These are phyloP conservation scores for Paracamarosporium sp. DNA, from an alignment of 2,329 filamentous ascomycete species.

Conservation along the genomic window DNA sequence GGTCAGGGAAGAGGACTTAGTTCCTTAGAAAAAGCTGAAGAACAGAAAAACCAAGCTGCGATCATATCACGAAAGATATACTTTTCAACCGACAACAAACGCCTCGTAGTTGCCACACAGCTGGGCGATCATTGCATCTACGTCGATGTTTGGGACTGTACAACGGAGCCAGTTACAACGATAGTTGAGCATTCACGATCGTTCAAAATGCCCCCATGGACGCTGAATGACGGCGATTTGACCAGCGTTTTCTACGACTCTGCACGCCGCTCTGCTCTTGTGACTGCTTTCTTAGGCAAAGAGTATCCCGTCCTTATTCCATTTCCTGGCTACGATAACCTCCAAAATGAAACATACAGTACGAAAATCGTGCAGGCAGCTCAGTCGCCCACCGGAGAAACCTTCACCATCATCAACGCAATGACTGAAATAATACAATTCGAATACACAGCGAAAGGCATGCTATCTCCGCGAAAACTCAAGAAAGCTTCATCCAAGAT, in stretches of 20 bases:
- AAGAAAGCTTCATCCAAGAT: constrained; percentile 43
- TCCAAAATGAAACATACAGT: constrained; percentile 37
- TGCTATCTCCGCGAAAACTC: constrained; percentile 33
- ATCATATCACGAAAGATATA: constrained; percentile 40
- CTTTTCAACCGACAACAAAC: constrained; percentile 42
- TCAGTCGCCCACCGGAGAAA: constrained; percentile 41
- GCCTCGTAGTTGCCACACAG: constrained; percentile 42
- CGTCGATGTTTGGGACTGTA: constrained; percentile 35
- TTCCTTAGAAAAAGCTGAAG: constrained; percentile 35
- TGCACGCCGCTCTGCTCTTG: constrained; percentile 29
- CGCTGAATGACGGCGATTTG: constrained; percentile 43
- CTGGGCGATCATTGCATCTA: constrained; percentile 39
- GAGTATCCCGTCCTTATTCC: constrained; percentile 33
- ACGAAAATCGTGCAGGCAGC: constrained; percentile 43
- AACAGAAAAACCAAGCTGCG: constrained; percentile 31
- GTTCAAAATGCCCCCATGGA: constrained; percentile 37
- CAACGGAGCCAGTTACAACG: constrained; percentile 29
- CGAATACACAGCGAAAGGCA: constrained; percentile 36
- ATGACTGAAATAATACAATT: constrained; percentile 46
- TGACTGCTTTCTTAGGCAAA: constrained; percentile 39
- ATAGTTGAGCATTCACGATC: constrained; percentile 34
- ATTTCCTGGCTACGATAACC: constrained; percentile 31
- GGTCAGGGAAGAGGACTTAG: constrained; percentile 22
- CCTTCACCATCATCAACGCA: constrained; percentile 40
- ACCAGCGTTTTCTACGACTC: constrained; percentile 45